Evolutionary conservation across 2,329 filamentous ascomycete species (phyloP), one percentile per base, ranked within the genome.

Genomic region (Amesomyces nigricolor): DNA sequence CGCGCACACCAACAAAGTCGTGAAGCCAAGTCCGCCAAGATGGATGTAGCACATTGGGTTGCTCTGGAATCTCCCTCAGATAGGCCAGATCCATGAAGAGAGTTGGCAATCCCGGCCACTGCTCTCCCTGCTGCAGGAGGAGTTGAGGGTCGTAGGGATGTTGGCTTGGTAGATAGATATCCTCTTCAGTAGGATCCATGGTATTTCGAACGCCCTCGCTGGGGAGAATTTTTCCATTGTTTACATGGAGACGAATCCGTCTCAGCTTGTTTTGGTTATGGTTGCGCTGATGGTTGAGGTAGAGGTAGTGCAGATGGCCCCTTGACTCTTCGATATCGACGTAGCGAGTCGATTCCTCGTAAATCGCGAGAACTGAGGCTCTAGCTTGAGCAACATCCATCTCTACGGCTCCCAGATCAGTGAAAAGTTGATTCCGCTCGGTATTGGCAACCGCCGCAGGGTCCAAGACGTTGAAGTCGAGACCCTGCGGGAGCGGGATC

Each of bases 381-480:
- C 45, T 26, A 6, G 53, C 45, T 14, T 26, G 16, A 4, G 14
- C 29, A 42, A 42, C n/a, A 5, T 37, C 14, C 9, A 45, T 9
- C n/a, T 47, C 26, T n/a, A 6, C 5, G 16, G 43, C 54, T 2
- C 54, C 54, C 16, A 57, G 16, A 6, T 11, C 9, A 19, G 19
- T 16, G 38, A 57, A 57, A 2, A 57, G 49, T 22, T 22, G n/a
- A 30, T 45, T 57, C 16, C 54, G 43, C 5, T 46, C 19, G 11
- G 16, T 14, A 38, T 57, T 57, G 9, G 45, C 49, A 19, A 47
- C 49, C 17, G 54, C 48, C 10, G 38, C 26, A 19, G 49, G 54
- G 16, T 52, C 16, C 13, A 53, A 9, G 13, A 52, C 35, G 9
- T 13, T 38, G 32, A 57, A 22, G 5, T 22, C 30, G 3, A 57